phyloP scores from a whole-genome alignment of 2,329 filamentous ascomycete genomes.

The Colletotrichum sp. region DNA sequence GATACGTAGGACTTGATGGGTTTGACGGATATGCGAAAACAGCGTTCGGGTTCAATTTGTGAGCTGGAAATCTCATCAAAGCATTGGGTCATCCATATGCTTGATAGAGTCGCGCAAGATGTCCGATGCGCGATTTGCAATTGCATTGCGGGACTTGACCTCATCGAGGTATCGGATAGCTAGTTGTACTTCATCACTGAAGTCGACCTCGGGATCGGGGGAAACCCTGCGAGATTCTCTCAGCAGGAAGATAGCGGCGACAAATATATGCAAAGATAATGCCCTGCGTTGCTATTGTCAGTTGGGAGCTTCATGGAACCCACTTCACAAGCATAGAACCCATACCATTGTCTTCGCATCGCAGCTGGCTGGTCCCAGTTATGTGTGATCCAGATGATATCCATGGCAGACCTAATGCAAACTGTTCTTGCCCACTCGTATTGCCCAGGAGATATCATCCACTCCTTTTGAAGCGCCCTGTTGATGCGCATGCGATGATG shows the following conservation, averaged over 20 bases:
- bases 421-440: conserved; percentile 8
- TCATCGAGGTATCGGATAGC: conserved; percentile 5
- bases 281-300: neutral
- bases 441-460: neutral
- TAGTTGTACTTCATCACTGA: neutral
- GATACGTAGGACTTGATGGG: neutral
- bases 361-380: conserved; percentile 13
- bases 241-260: neutral
- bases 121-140: neutral
- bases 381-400: conserved; percentile 15
- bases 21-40: neutral
- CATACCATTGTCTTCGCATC: conserved; percentile 10
- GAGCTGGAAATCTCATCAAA: neutral
- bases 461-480: neutral
- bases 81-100: neutral
- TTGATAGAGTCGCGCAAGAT: neutral
- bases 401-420: conserved; percentile 1
- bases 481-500: conserved; percentile 18
- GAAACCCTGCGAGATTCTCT: neutral
- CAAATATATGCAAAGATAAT: conserved; percentile 6
- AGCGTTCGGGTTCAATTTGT: conserved; percentile 3
- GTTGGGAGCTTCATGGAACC: too few species aligned
- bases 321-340: neutral
- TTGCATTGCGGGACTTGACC: conserved; percentile 4
- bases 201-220: neutral